Evolutionary conservation across 139 green algal species (phyloP).

Genomic region (Coelastrella sp.): DNA sequence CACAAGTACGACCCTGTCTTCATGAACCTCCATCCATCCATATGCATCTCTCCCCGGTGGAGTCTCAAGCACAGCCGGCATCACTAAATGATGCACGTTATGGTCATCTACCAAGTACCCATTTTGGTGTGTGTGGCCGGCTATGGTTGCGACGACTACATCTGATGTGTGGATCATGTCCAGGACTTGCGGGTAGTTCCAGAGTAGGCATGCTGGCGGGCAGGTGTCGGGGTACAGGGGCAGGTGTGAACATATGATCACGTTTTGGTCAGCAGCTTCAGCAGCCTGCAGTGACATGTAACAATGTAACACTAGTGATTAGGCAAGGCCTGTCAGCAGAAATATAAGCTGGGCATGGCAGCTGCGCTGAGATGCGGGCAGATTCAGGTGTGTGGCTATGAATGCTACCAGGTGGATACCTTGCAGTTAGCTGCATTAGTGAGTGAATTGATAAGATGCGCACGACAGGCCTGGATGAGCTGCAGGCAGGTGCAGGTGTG

Average conservation of each 20-base stretch:
- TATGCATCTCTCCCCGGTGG: conserved; percentile 70
- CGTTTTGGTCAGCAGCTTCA: conserved; percentile 48
- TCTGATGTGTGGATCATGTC: conserved; percentile 39
- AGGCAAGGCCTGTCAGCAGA: not conserved
- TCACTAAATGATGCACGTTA: conserved; percentile 80
- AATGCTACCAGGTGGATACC: no score
- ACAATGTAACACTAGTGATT: not conserved
- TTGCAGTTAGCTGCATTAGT: no score
- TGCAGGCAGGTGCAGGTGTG: no score
- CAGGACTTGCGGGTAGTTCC: conserved; percentile 81
- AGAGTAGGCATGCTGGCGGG: conserved; percentile 71
- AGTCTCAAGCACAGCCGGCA: conserved; percentile 80
- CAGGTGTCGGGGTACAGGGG: conserved; percentile 66
- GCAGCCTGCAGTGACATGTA: conserved; percentile 32
- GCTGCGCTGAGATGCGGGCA: not conserved
- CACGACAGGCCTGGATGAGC: no score
- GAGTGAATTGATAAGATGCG: no score
- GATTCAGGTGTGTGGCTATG: not conserved
- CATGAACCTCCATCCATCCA: conserved; percentile 63
- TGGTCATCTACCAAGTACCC: conserved; percentile 51
- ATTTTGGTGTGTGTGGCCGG: conserved; percentile 81
- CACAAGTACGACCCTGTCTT: conserved; percentile 58
- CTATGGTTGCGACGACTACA: conserved; percentile 67
- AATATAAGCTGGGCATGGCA: no score
- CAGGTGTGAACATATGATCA: conserved; percentile 64